Conservation (phyloP, 441 rosid species). For the Erysimum pusillum region DNA sequence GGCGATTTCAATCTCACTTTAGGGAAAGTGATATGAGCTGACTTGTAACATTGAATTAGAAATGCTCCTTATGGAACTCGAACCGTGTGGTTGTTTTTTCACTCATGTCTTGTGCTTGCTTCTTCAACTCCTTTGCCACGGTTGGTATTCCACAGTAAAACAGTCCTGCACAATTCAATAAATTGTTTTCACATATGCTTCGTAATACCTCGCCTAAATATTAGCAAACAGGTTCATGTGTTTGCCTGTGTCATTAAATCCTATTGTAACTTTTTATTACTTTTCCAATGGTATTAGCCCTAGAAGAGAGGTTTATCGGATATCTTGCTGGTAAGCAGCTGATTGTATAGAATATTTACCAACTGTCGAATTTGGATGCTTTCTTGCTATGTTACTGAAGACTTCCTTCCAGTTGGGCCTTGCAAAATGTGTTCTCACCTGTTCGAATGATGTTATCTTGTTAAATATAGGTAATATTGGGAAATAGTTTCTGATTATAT, state of each 20-base stretch:
- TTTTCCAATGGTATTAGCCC: constrained; percentile 7
- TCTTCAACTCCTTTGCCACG: constrained; percentile 89
- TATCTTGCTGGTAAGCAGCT: constrained; percentile 17
- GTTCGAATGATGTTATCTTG: constrained; percentile 45
- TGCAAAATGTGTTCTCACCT: constrained; percentile 97
- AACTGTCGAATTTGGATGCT: constrained; percentile 83
- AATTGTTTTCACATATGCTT: constrained; percentile 10
- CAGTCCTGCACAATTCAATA: constrained; percentile 67
- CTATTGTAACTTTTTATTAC: neutral
- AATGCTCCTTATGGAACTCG: constrained; percentile 92
- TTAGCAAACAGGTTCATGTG: constrained; percentile 13
- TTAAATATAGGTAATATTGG: constrained; percentile 26
- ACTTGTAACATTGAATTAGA: constrained; percentile 52
- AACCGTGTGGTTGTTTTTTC: constrained; percentile 83
- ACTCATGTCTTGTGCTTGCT: constrained; percentile 73
- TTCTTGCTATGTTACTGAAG: constrained; percentile 75
- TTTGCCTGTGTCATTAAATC: constrained; percentile 3
- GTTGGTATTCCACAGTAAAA: constrained; percentile 96
- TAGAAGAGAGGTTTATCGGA: constrained; percentile 4
- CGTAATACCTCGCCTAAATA: neutral
- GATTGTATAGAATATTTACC: constrained; percentile 57
- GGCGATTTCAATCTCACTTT: constrained; percentile 41
- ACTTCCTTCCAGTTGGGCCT: constrained; percentile 97
- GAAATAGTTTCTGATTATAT: constrained; percentile 7
- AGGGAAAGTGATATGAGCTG: constrained; percentile 41